Evolutionary conservation across 2,329 filamentous ascomycete genomes (phyloP), one percentile per base, ranked within the genome.

Genomic region (Pseudocercospora macadamiae): DNA sequence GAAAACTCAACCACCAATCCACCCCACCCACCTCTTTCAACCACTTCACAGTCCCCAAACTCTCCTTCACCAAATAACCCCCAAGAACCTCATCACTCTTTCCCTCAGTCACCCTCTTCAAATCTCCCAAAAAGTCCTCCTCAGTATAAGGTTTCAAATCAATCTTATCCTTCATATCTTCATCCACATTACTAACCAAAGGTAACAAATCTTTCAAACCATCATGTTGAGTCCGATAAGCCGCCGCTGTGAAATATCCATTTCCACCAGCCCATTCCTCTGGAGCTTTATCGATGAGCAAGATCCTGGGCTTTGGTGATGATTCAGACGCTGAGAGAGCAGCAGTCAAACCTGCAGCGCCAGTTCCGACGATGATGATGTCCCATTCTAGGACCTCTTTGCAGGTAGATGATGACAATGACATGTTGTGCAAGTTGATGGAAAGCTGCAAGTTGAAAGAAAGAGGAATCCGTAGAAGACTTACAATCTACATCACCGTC

Each of bases 231-330:
- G 80, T 84, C 5, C 87, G 81, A 68, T 82, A 87, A 1, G 85
- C 86, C 1, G 85, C 86, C 0, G 86, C 86, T 0, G 86, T 88
- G 74, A 88, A 89, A 67, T 82, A 87, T 0, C 80, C 79, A 67
- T 89, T 89, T 1, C 86, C 86, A 10, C 86, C 86, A 0, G 80
- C 83, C 82, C 84, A 87, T 4, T 77, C 71, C 54, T 79, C 67
- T 0, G 85, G 84, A 39, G 80, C 82, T 70, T 85, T 86, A 65
- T 89, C 86, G 54, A 89, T 77, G 12, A 88, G 69, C 0, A 86
- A 66, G 3, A 88, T 80, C 0, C 70, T 51, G 2, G 60, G 61
- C 5, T 63, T 30, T 16, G 55, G 77, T 4, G 80, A 78, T 51
- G 74, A 66, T 61, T 55, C 59, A 10, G 64, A 59, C 12, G 66